Evolutionary conservation across 176 grass and related monocot genomes (phyloP), one percentile per base, ranked within the genome.

Genomic region (Bromus sterilis): DNA sequence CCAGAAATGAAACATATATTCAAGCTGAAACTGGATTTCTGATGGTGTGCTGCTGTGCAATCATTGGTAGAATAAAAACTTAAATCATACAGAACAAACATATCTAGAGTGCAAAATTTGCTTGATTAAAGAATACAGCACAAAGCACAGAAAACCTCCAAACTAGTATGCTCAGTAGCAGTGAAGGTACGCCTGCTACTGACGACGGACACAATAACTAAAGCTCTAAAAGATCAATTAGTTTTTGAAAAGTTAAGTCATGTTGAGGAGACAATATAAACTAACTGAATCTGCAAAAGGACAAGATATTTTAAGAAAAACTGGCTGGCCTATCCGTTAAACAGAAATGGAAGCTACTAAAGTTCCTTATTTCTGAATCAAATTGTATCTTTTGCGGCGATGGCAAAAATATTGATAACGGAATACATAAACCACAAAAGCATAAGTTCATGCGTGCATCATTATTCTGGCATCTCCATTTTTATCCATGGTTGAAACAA

Each of bases 281-380:
- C 55, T 64, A 64, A 85, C 77, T 85, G 61, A 64, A 85, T 85
- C 78, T 53, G 32, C 63, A 81, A 85, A 84, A 84, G 26, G 20
- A 46, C 63, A 77, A 77, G 53, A 42, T 71, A 81, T 81, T 71
- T 75, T 29, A 55, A 24, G 24, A 59, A 80, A 46, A 62, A 43
- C 4, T 71, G 26, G 16, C 48, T 30, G 23, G 46, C 55, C 11
- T 77, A 12, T 75, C 42, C 26, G 46, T n/a, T 70, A 28, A 70
- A 58, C 34, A 79, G 48, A n/a, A 58, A 78, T 72, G 13, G 2
- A 78, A 68, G 37, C 16, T 76, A 80, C 55, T 71, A 75, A 59
- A 71, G 20, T 85, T 76, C 60, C 61, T 25, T 80, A 5, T 51
- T 53, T 85, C 33, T 48, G 40, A 75, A 76, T 49, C 25, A 80